Conservation (phyloP, 495 filamentous ascomycete genomes). For the Pyronema omphalodes region DNA sequence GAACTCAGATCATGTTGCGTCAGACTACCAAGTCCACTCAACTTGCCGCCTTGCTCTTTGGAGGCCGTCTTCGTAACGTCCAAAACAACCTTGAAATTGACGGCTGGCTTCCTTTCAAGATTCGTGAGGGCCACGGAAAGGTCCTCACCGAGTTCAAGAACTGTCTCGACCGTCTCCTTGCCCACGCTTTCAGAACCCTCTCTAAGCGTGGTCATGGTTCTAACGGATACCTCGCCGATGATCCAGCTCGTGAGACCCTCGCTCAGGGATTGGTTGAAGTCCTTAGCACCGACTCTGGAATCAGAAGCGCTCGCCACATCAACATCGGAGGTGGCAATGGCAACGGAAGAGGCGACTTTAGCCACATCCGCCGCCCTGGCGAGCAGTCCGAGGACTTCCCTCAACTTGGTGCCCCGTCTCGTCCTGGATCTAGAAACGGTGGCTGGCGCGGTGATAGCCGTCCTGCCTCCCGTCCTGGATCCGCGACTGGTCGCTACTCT, state of each 20-base stretch:
- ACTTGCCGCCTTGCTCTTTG: conserved; percentile 33
- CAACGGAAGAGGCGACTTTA: no score
- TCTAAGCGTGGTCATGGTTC: conserved; percentile 7
- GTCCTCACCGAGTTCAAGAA: conserved; percentile 31
- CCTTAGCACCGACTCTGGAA: conserved; percentile 5
- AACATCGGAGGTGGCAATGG: no score
- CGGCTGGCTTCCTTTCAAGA: conserved; percentile 32
- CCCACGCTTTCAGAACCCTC: conserved; percentile 22
- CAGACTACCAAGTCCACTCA: conserved; percentile 31
- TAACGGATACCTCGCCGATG: conserved; percentile 26
- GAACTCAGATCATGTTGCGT: conserved; percentile 28
- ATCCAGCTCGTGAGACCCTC: conserved; percentile 26
- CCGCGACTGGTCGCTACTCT: no score
- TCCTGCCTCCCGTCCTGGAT: no score
- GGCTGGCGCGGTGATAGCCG: no score
- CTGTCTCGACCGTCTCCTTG: conserved; percentile 22
- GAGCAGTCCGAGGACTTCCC: no score
- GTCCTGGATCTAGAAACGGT: no score
- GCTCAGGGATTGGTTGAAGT: conserved; percentile 29
- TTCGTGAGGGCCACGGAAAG: conserved; percentile 25
- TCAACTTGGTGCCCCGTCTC: no score
- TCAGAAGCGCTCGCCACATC: background rate
- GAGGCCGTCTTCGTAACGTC: conserved; percentile 27
- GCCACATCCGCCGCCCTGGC: no score
- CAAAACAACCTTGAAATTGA: conserved; percentile 29